phyloP scores from a whole-genome alignment of 2,329 filamentous ascomycete genomes.

The Microcera coccophila region DNA sequence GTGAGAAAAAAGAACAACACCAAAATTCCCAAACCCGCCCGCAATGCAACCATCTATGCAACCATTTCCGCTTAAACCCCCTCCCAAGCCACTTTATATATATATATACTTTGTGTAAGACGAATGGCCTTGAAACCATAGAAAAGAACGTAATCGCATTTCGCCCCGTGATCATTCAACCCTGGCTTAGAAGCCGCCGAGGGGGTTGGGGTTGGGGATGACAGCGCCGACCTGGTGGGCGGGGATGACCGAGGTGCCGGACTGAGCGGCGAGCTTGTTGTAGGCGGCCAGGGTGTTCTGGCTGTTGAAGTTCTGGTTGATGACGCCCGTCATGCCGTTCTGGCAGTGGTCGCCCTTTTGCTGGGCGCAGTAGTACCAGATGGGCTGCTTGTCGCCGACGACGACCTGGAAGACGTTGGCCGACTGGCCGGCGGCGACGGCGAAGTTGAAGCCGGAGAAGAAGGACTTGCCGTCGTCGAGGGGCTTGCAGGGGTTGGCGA shows the following conservation, averaged over 20 bases:
- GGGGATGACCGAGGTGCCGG: slow-evolving; percentile 30
- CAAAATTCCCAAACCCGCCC: slow-evolving; percentile 4
- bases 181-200: slow-evolving; percentile 38
- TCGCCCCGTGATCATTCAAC: too few relatives aligned
- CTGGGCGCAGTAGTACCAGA: slow-evolving; percentile 46
- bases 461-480: slow-evolving; percentile 37
- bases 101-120: too few relatives aligned
- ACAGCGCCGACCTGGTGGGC: slow-evolving; percentile 35
- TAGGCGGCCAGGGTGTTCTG: slow-evolving; percentile 37
- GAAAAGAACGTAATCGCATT: slow-evolving; percentile 6
- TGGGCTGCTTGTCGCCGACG: slow-evolving; percentile 38
- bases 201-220: slow-evolving; percentile 41
- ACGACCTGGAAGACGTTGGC: slow-evolving; percentile 43
- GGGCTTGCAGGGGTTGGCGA: slow-evolving; percentile 41
- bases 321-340: slow-evolving; percentile 46
- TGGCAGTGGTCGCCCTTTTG: slow-evolving; percentile 43
- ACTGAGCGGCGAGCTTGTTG: slow-evolving; percentile 34
- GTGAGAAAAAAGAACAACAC: slow-evolving; percentile 7
- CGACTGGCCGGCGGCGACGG: slow-evolving; percentile 34
- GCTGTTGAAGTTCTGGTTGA: slow-evolving; percentile 46
- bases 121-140: too few relatives aligned
- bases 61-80: too few relatives aligned
- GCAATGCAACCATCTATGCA: slow-evolving; percentile 4
- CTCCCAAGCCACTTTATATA: too few relatives aligned
- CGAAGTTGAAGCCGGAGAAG: slow-evolving; percentile 45